A percentile compares a stretch with the other conserved stretches of the same genome.
These are phyloP conservation scores for Magnolia changhungtana DNA, from an alignment of 164 flowering plant genomes.

Conservation along the genomic window DNA sequence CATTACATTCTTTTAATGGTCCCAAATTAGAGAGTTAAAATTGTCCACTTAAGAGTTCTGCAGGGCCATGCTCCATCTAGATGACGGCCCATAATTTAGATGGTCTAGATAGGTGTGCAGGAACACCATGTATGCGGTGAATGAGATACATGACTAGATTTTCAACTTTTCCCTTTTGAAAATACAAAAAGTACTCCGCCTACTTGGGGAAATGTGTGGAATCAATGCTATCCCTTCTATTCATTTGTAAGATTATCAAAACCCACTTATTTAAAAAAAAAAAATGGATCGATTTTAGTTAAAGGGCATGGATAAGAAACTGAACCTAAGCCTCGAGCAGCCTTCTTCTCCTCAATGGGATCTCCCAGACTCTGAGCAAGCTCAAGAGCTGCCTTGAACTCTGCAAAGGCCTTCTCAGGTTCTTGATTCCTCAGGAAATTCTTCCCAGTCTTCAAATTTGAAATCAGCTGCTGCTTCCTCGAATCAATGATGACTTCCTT, in stretches of 20 bases:
- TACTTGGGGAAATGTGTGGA: background rate
- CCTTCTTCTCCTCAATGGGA: slow-evolving; percentile 86
- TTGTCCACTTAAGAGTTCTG: too few species aligned
- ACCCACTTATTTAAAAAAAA: background rate
- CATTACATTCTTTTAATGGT: too few species aligned
- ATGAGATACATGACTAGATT: too few species aligned
- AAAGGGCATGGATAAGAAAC: slow-evolving; percentile 4
- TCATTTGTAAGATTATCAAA: background rate
- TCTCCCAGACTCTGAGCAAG: slow-evolving; percentile 74
- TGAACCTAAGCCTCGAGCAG: slow-evolving; percentile 94
- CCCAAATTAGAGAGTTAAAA: too few species aligned
- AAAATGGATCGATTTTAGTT: too few species aligned
- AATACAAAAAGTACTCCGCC: background rate
- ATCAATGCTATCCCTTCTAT: background rate
- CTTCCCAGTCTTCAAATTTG: slow-evolving; percentile 73
- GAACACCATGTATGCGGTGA: too few species aligned
- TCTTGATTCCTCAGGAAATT: slow-evolving; percentile 74
- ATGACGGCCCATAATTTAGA: too few species aligned
- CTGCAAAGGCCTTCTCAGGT: slow-evolving; percentile 64
- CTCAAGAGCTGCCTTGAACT: slow-evolving; percentile 77
- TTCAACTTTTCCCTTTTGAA: too few species aligned
- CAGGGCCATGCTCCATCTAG: too few species aligned
- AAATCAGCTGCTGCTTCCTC: slow-evolving; percentile 63
- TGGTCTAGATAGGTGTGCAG: too few species aligned
- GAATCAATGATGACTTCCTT: slow-evolving; percentile 76